Conservation (phyloP, 768 basidiomycete genomes). For the Chalciporus piperatus region DNA sequence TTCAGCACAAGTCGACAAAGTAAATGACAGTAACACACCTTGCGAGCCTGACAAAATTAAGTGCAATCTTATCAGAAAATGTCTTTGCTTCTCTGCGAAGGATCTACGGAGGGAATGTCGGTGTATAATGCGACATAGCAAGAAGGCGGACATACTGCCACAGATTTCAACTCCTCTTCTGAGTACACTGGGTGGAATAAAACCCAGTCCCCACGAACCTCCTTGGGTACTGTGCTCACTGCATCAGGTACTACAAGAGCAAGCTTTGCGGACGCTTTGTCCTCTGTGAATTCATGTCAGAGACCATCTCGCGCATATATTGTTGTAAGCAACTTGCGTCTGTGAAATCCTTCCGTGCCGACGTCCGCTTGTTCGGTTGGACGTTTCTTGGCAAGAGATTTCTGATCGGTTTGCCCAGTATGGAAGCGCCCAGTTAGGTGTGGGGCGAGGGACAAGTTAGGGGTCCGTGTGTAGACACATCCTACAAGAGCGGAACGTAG, state of each 20-base stretch:
- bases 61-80: conserved; percentile 71
- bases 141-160: conserved; percentile 46
- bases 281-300: conserved; percentile 20
- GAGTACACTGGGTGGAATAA: conserved; percentile 93
- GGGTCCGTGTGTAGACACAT: conserved; percentile 1
- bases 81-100: conserved; percentile 65
- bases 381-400: conserved; percentile 23
- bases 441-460: neutral
- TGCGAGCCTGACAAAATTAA: conserved; percentile 53
- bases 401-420: conserved; percentile 20
- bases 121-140: neutral
- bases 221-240: conserved; percentile 52
- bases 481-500: conserved; percentile 13
- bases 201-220: conserved; percentile 80
- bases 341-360: conserved; percentile 37
- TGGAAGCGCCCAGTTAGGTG: conserved; percentile 20
- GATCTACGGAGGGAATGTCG: conserved; percentile 44
- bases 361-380: conserved; percentile 20
- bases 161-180: conserved; percentile 64
- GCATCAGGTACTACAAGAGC: conserved; percentile 34
- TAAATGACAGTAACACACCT: conserved; percentile 34
- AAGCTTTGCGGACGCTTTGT: conserved; percentile 18
- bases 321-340: conserved; percentile 17
- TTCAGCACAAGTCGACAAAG: conserved; percentile 1
- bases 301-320: neutral